Percentiles rank a stretch among this genome's conserved stretches.
These are phyloP conservation scores for Pyricularia grisea DNA, from an alignment of 2,329 filamentous ascomycete species.

Conservation along the genomic window DNA sequence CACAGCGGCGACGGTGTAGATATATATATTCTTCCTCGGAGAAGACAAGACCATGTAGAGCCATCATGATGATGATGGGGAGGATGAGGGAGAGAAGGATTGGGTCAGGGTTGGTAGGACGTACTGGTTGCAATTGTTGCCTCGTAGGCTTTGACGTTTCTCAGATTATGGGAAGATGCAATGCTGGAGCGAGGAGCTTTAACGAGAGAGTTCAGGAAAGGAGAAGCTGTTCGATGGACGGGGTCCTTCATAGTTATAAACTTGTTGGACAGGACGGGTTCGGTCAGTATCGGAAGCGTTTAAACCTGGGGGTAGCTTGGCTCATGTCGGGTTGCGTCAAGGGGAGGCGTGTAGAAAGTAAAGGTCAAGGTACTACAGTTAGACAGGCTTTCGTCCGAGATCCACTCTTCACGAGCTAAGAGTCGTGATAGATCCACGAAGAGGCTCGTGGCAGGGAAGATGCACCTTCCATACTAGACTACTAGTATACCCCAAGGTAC, in stretches of 20 bases:
- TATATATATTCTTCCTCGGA: neutral
- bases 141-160: neutral
- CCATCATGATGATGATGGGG: conserved; percentile 8
- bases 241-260: conserved; percentile 26
- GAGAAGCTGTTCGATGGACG: conserved; percentile 31
- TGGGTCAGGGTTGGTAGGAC: conserved; percentile 11
- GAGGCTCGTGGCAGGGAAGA: conserved; percentile 5
- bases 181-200: conserved; percentile 33
- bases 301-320: conserved; percentile 3
- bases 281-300: conserved; percentile 4
- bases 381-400: conserved; percentile 1
- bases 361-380: neutral
- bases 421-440: conserved; percentile 5
- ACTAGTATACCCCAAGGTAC: neutral
- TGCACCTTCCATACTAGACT: neutral
- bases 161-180: conserved; percentile 15
- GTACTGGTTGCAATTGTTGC: conserved; percentile 17
- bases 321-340: neutral
- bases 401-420: conserved; percentile 4
- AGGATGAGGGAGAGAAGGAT: neutral
- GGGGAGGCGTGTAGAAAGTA: neutral
- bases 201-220: conserved; percentile 31
- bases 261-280: conserved; percentile 1
- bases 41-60: conserved; percentile 9
- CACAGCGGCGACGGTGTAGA: neutral